Conservation (phyloP, 495 filamentous ascomycete genomes). For the Parathielavia appendiculata region DNA sequence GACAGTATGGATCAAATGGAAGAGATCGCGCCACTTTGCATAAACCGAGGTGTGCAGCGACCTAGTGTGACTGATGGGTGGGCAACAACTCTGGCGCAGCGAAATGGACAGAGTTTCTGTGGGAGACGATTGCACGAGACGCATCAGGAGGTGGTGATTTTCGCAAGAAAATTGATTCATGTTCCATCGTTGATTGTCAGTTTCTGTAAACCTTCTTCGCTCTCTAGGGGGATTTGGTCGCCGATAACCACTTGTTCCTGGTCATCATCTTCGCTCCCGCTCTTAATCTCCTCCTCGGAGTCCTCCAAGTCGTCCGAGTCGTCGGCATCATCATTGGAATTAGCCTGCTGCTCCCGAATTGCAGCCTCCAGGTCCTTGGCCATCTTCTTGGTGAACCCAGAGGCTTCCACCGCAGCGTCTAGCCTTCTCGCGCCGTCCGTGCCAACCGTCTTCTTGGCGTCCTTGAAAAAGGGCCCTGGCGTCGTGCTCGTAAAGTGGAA, state of each 20-base stretch:
- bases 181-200: constrained; percentile 24
- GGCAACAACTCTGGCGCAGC: too few relatives aligned
- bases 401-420: constrained; percentile 86
- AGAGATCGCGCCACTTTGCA: constrained; percentile 12
- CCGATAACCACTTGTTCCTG: constrained; percentile 8
- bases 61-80: too few relatives aligned
- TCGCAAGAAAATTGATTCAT: constrained; percentile 11
- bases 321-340: constrained; percentile 22
- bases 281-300: constrained; percentile 61
- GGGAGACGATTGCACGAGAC: too few relatives aligned
- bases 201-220: constrained; percentile 21
- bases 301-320: constrained; percentile 33
- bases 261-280: constrained; percentile 28
- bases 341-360: constrained; percentile 59
- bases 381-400: constrained; percentile 94
- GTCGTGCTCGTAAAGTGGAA: constrained; percentile 82
- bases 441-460: constrained; percentile 70
- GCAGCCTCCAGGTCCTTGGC: constrained; percentile 86
- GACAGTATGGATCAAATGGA: constrained; percentile 26
- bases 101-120: too few relatives aligned
- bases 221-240: neutral
- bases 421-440: constrained; percentile 61
- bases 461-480: constrained; percentile 76
- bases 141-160: neutral
- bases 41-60: neutral